Conservation (phyloP, 2,329 filamentous ascomycete species). For the Phoma sp. region DNA sequence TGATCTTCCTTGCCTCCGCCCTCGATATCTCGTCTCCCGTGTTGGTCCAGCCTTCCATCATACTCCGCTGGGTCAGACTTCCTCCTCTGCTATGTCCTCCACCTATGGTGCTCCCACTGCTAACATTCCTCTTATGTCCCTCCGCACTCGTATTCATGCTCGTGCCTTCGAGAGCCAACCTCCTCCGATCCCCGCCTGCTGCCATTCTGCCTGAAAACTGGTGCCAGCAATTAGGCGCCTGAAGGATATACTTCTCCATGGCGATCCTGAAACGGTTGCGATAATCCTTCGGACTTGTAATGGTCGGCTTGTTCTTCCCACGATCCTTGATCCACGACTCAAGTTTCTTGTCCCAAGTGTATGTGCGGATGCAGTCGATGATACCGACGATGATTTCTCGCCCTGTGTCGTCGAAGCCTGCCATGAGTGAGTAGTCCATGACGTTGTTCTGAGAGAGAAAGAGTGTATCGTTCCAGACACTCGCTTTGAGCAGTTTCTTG, state of each 20-base stretch:
- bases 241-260: conserved; percentile 87
- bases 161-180: conserved; percentile 19
- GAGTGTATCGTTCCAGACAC: conserved; percentile 96
- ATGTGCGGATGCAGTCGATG: conserved; percentile 95
- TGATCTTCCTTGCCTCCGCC: conserved; percentile 14
- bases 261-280: conserved; percentile 94
- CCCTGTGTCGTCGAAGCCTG: conserved; percentile 87
- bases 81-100: conserved; percentile 11
- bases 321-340: conserved; percentile 99
- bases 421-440: conserved; percentile 99
- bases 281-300: conserved; percentile 97
- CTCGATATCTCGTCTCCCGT: conserved; percentile 12
- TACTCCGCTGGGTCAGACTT: conserved; percentile 3
- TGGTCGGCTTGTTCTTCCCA: conserved; percentile 85
- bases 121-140: conserved; percentile 26
- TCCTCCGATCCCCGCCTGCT: conserved; percentile 24
- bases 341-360: conserved; percentile 99
- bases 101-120: conserved; percentile 20
- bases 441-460: conserved; percentile 95
- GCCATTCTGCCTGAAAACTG: conserved; percentile 58
- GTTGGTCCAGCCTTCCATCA: background rate
- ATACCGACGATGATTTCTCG: conserved; percentile 97
- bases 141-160: conserved; percentile 5
- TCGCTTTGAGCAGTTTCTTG: conserved; percentile 88
- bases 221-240: conserved; percentile 79